Base-by-base conservation (phyloP, 2,329 filamentous ascomycete genomes). In the Cyphellophora europaea region DNA sequence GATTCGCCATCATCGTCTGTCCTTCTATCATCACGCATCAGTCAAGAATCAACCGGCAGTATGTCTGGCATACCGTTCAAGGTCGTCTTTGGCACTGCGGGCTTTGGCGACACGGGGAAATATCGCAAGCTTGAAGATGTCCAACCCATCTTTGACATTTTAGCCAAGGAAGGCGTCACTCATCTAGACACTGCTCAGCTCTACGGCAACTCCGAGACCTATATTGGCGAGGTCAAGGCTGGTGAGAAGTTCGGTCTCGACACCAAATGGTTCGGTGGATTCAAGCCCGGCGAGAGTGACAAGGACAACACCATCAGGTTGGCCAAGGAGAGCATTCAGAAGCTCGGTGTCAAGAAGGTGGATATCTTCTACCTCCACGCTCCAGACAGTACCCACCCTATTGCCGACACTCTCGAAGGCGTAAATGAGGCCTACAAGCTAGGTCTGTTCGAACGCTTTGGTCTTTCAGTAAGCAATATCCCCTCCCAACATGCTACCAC, bases 181-280 rank as follows among this genome's bases (percentile, higher is more conserved):
- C 36, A 18, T n/a, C 36, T 49, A 30, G 47, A 49, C 37, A 38
- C 42, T 11, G 47, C 47, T 11, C 47, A 48, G 30, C 34, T 49
- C 8, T 69, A 71, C 40, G 48, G 48, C 6, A 49, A 58, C 15
- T 63, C 58, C 15, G 65, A 70, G 43, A 49, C 51, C 17, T 48
- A 54, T 11, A 55, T 71, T 0, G 65, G 66, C 32, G 38, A 56
- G 12, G 42, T 53, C 19, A 50, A 56, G 3, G 63, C 59, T 11
- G 55, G 56, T 19, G 53, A 59, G 2, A 47, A 54, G 19, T 69
- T 69, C 49, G 52, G 44, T 23, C 56, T 71, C 44, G 63, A 67
- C 49, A 68, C 64, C 31, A 69, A 70, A 42, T 51, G 59, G 19
- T 41, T 46, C 6, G 57, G 56, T 11, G 64, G 64, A 15, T 61